A percentile compares a stretch with the other conserved stretches of the same genome.
Conservation (phyloP, 345 rosid genomes). For the Hibiscus trionum region DNA sequence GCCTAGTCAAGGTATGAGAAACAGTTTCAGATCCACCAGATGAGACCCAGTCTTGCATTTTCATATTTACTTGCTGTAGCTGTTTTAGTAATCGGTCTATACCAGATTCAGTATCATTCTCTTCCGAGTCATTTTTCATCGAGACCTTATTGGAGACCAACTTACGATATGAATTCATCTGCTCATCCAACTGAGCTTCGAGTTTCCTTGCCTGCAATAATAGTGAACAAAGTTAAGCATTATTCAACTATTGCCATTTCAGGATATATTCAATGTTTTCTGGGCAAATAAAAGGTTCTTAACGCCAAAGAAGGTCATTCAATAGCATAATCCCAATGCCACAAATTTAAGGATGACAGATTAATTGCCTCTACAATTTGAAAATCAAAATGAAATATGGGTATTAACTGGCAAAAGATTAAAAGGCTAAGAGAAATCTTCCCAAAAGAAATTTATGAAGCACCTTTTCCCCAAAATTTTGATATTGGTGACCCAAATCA, state of each 20-base stretch:
- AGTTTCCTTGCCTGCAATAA: constrained; percentile 78
- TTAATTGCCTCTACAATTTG: not conserved
- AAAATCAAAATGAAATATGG: not conserved
- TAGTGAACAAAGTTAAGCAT: not conserved
- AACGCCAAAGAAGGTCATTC: not conserved
- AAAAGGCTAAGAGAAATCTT: not conserved
- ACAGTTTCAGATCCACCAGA: constrained; percentile 98
- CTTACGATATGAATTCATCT: constrained; percentile 85
- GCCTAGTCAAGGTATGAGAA: constrained; percentile 92
- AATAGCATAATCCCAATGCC: not conserved
- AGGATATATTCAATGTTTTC: not conserved
- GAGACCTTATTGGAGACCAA: constrained; percentile 67
- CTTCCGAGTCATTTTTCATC: constrained; percentile 46
- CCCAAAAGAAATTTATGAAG: not conserved
- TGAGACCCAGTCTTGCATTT: constrained; percentile 97
- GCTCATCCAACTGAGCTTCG: constrained; percentile 96
- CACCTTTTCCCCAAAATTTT: not conserved
- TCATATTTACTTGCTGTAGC: constrained; percentile 72
- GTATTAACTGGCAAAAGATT: not conserved
- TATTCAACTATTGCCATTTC: not conserved
- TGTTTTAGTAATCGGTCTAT: constrained; percentile 60
- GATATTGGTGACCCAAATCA: not conserved
- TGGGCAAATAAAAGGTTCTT: not conserved
- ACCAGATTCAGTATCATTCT: constrained; percentile 74
- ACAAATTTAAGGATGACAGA: not conserved